Percentiles rank a stretch among this genome's conserved stretches.
Evolutionary conservation across 2,329 filamentous ascomycete species (phyloP).

Genomic region (Arthroderma sp.): DNA sequence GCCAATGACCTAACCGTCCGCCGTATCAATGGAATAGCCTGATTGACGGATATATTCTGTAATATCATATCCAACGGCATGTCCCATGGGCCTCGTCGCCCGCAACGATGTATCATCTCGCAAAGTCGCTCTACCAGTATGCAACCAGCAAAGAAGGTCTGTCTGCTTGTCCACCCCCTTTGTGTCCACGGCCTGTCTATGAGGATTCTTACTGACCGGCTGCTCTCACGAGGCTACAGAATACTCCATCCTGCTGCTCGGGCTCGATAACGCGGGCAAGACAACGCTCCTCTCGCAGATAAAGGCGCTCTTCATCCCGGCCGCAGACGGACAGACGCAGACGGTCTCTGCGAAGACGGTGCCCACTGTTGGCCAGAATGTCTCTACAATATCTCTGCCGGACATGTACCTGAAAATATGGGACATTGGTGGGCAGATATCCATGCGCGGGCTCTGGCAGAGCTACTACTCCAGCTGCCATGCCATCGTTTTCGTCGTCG

Average conservation of each 20-base stretch:
- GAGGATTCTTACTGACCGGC: neutral
- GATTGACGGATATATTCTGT: too few relatives aligned
- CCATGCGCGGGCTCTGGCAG: conserved; percentile 82
- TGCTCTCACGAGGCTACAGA: conserved; percentile 54
- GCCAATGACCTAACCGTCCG: too few relatives aligned
- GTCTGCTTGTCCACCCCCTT: too few relatives aligned
- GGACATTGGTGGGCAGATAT: conserved; percentile 92
- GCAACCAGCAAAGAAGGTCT: conserved; percentile 92
- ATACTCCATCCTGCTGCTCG: conserved; percentile 93
- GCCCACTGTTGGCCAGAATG: conserved; percentile 93
- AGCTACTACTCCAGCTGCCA: conserved; percentile 90
- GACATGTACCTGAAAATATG: conserved; percentile 98
- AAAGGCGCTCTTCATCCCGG: conserved; percentile 60
- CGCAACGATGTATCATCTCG: conserved; percentile 75
- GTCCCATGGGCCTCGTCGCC: neutral
- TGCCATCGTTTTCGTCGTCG: conserved; percentile 95
- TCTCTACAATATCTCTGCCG: conserved; percentile 76
- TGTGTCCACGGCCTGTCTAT: too few relatives aligned
- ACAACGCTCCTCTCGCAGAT: conserved; percentile 96
- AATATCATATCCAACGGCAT: too few relatives aligned
- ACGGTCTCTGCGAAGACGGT: conserved; percentile 71
- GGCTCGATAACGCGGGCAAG: conserved; percentile 96
- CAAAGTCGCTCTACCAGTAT: conserved; percentile 87
- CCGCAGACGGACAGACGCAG: conserved; percentile 27
- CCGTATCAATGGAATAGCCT: too few relatives aligned